A percentile compares a stretch with the other conserved stretches of the same genome.
These are phyloP conservation scores for Cystobasidium onofrii DNA, from an alignment of 768 basidiomycete genomes.

Conservation along the genomic window DNA sequence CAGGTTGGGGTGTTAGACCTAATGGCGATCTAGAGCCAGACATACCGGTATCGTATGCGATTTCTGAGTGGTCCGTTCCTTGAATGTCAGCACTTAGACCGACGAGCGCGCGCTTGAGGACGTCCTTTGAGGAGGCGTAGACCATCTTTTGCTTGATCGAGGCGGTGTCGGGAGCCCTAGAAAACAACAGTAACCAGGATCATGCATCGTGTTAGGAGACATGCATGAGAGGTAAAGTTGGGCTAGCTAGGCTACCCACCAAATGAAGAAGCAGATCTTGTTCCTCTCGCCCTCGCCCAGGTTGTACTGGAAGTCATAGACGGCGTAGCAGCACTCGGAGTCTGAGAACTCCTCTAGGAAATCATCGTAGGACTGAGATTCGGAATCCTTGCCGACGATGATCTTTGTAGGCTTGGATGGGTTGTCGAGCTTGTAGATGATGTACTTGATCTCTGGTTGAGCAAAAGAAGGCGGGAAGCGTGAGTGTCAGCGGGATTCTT, in stretches of 20 bases:
- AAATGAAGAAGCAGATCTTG: conserved; percentile 75
- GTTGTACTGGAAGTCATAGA: conserved; percentile 78
- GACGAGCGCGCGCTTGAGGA: conserved; percentile 61
- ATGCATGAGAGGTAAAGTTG: too few relatives aligned
- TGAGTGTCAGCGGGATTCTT: background rate
- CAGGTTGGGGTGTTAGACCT: background rate
- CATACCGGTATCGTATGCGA: conserved; percentile 62
- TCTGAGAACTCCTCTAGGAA: conserved; percentile 70
- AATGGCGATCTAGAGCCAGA: background rate
- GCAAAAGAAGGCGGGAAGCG: background rate
- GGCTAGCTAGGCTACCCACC: too few relatives aligned
- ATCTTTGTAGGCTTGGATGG: conserved; percentile 61
- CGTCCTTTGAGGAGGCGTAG: conserved; percentile 77
- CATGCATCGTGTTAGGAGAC: too few relatives aligned
- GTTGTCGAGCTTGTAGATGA: conserved; percentile 61
- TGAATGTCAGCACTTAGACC: conserved; percentile 78
- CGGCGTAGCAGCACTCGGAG: conserved; percentile 71
- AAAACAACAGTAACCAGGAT: background rate
- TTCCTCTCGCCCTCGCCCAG: conserved; percentile 66
- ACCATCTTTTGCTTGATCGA: conserved; percentile 90
- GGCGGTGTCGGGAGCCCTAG: conserved; percentile 75
- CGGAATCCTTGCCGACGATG: conserved; percentile 62
- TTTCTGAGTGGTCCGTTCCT: conserved; percentile 67
- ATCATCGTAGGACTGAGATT: conserved; percentile 55
- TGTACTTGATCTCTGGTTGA: conserved; percentile 59